Percentiles rank a stretch among this genome's conserved stretches.
phyloP scores from a whole-genome alignment of 2,329 filamentous ascomycete genomes.

The Fusarium poae region DNA sequence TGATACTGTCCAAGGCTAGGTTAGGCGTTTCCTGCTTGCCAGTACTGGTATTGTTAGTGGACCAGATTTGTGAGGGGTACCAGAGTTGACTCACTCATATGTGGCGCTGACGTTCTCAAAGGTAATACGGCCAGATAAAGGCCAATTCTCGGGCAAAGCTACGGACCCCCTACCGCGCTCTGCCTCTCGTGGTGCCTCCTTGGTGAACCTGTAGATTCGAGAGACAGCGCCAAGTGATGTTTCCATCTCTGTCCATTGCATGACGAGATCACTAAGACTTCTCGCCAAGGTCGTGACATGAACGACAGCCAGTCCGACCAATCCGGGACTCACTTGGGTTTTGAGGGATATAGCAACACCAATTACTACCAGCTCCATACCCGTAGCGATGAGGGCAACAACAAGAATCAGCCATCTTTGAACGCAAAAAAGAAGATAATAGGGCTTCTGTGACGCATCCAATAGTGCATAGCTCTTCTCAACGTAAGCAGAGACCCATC shows the following conservation, averaged over 20 bases:
- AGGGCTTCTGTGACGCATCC: conserved; percentile 3
- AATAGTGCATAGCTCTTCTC: not conserved
- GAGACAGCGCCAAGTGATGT: conserved; percentile 7
- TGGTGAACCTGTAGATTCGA: conserved; percentile 6
- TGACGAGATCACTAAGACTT: conserved; percentile 1
- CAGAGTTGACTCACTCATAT: not conserved
- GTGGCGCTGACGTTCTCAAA: conserved; percentile 11
- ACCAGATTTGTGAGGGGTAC: too few species aligned
- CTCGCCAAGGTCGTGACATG: conserved; percentile 8
- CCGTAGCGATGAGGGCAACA: conserved; percentile 5
- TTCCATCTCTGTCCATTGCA: conserved; percentile 16
- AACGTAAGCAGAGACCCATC: conserved; percentile 1
- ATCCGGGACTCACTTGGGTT: not conserved
- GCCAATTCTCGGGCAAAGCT: not conserved
- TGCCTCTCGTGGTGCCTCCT: not conserved
- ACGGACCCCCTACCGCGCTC: too few species aligned
- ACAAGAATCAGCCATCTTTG: conserved; percentile 10
- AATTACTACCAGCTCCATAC: conserved; percentile 2
- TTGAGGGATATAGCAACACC: not conserved
- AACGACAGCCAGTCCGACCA: conserved; percentile 4
- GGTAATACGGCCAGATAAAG: not conserved
- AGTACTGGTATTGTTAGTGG: too few species aligned
- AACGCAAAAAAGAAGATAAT: conserved; percentile 5
- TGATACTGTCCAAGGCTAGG: not conserved
- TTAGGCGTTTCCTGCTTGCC: not conserved